Evolutionary conservation across 768 basidiomycete species (phyloP).

Genomic region (Clavulina sp.): DNA sequence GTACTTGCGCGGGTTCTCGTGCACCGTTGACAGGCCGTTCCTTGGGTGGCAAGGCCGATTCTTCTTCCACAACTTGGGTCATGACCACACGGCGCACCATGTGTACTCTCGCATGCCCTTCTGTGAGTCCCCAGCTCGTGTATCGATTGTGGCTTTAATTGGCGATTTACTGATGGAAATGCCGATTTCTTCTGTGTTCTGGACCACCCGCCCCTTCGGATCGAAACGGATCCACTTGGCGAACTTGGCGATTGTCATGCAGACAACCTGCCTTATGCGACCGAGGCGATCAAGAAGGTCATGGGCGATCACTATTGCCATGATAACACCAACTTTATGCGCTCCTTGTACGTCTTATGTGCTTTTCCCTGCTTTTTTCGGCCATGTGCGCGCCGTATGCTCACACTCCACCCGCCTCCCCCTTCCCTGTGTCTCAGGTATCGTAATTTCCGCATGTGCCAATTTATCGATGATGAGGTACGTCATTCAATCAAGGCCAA

Average conservation of each 20-base stretch:
- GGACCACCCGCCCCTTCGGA: no score
- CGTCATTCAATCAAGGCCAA: no score
- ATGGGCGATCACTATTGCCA: not conserved
- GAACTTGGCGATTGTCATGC: no score
- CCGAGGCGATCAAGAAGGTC: not conserved
- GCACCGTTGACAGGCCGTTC: constrained; percentile 60
- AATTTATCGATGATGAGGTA: constrained; percentile 92
- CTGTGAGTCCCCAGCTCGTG: constrained; percentile 4
- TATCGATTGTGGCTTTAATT: not conserved
- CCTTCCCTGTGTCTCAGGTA: no score
- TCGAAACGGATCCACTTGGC: not conserved
- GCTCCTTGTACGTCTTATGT: not conserved
- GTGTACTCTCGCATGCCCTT: constrained; percentile 9
- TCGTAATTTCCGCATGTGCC: not conserved
- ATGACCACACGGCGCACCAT: constrained; percentile 11
- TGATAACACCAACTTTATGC: not conserved
- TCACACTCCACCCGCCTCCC: no score
- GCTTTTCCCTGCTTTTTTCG: no score
- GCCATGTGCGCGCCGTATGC: no score
- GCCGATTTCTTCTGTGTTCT: no score
- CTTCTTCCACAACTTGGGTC: constrained; percentile 12
- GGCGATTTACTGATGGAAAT: no score
- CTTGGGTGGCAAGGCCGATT: constrained; percentile 12
- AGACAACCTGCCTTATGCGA: not conserved
- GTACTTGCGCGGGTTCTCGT: constrained; percentile 82